Evolutionary conservation across 495 filamentous ascomycete species (phyloP), one percentile per base, ranked within the genome.

Genomic region (Hyaloscypha bicolor): DNA sequence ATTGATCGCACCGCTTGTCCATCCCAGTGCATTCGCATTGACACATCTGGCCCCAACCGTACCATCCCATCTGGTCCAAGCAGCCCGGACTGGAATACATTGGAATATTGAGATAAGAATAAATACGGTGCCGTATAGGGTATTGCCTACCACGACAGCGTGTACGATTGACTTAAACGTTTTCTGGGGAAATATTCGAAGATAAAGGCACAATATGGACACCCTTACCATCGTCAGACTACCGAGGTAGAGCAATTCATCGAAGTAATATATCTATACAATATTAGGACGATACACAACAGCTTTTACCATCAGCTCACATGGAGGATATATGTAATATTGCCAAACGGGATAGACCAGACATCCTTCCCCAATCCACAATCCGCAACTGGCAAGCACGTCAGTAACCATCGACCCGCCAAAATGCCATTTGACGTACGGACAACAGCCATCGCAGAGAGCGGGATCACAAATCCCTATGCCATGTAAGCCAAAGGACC

Each of bases 1-100:
- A 72, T 86, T 86, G 29, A 83, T 77, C 0, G 76, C 77, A 3
- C 79, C 79, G 71, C 82, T 86, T 63, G 78, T 72, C 72, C 82
- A 84, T 75, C 81, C 83, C 32, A 82, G 73, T 0, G 76, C 76
- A 22, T 77, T 72, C 57, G 78, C 74, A 61, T 83, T 77, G 30
- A 85, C 68, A 69, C 82, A 85, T n/a, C 63, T 77, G 8, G 72
- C 77, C 0, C 37, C 55, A 3, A 69, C 39, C 4, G 62, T 68
- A 3, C 67, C 60, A 14, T 76, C 68, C 84, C 84, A 86, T 21
- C 29, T 62, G 0, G 35, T 62, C 64, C 64, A 67, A 4, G 35
- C 56, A 22, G 37, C 57, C 71, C 74, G 33, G 2, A 79, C 55
- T 3, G 78, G 75, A 30, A 51, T 31, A 59, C 78, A 80, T 30